These are phyloP conservation scores for Escallonia herrerae DNA, from an alignment of 129 eudicot species.

Conservation along the genomic window DNA sequence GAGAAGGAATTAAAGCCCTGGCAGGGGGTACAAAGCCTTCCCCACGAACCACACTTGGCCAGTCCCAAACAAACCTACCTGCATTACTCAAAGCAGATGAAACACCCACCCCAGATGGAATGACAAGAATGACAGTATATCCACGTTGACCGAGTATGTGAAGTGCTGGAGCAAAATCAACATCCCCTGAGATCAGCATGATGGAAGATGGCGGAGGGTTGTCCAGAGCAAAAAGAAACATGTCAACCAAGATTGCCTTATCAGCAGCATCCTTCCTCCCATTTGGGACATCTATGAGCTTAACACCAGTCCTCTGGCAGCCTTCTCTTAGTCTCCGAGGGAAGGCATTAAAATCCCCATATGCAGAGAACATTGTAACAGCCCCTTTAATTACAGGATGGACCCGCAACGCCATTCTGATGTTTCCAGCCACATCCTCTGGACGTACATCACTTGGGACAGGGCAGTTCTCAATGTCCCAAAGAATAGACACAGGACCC, in stretches of 20 bases:
- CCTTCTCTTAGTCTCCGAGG: slow-evolving; percentile 91
- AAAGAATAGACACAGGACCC: slow-evolving; percentile 80
- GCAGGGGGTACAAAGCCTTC: slow-evolving; percentile 78
- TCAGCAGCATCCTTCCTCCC: slow-evolving; percentile 99
- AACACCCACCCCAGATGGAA: slow-evolving; percentile 76
- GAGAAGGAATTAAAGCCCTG: slow-evolving; percentile 26
- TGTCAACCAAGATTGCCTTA: slow-evolving; percentile 92
- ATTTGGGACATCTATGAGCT: slow-evolving; percentile 85
- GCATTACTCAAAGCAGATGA: slow-evolving; percentile 91
- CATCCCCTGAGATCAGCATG: slow-evolving; percentile 92
- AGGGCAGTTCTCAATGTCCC: slow-evolving; percentile 99
- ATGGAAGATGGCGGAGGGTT: slow-evolving; percentile 87
- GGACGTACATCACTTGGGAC: slow-evolving; percentile 86
- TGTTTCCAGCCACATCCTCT: slow-evolving; percentile 87
- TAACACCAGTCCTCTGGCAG: slow-evolving; percentile 96
- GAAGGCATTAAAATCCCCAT: slow-evolving; percentile 88
- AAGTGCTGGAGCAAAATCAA: slow-evolving; percentile 90
- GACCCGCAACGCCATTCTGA: slow-evolving; percentile 79
- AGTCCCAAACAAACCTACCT: slow-evolving; percentile 92
- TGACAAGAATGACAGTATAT: slow-evolving; percentile 77
- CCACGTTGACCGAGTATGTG: slow-evolving; percentile 98
- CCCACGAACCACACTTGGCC: slow-evolving; percentile 93
- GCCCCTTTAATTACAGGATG: slow-evolving; percentile 80
- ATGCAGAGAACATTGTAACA: slow-evolving; percentile 82
- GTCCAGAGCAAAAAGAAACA: slow-evolving; percentile 97